Conservation (phyloP, 2,329 filamentous ascomycete genomes). For the Ophiostoma angusticollis region DNA sequence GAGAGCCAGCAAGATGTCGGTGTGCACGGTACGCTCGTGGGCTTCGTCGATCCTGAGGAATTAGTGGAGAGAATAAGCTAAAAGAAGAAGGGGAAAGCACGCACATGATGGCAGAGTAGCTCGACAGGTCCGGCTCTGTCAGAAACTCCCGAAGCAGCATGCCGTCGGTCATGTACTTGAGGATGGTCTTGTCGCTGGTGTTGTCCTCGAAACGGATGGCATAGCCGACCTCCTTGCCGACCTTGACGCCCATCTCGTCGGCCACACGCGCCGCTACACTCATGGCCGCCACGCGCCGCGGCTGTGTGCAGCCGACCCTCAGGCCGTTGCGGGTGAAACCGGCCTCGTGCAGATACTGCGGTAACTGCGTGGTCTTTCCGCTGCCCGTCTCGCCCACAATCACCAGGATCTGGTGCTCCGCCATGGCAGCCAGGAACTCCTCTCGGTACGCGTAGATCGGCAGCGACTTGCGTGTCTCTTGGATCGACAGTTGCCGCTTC, state of each 20-base stretch:
- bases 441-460: slow-evolving; percentile 85
- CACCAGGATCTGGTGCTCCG: slow-evolving; percentile 74
- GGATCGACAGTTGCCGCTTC: slow-evolving; percentile 74
- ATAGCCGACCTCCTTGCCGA: slow-evolving; percentile 89
- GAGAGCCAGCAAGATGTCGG: slow-evolving; percentile 78
- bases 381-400: slow-evolving; percentile 91
- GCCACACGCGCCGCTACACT: slow-evolving; percentile 92
- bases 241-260: slow-evolving; percentile 79
- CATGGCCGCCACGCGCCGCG: slow-evolving; percentile 92
- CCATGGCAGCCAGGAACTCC: slow-evolving; percentile 74
- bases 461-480: slow-evolving; percentile 79
- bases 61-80: background rate
- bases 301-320: slow-evolving; percentile 89
- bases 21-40: slow-evolving; percentile 83
- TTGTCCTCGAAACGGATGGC: slow-evolving; percentile 90
- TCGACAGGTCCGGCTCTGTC: slow-evolving; percentile 70
- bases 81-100: background rate
- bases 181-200: slow-evolving; percentile 76
- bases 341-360: slow-evolving; percentile 85
- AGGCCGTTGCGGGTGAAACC: slow-evolving; percentile 74
- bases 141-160: slow-evolving; percentile 86
- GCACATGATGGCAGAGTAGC: slow-evolving; percentile 72
- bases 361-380: slow-evolving; percentile 90
- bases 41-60: slow-evolving; percentile 67
- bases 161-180: slow-evolving; percentile 97